These are phyloP conservation scores for Suillus brevipes DNA, from an alignment of 768 basidiomycete species.

Conservation along the genomic window DNA sequence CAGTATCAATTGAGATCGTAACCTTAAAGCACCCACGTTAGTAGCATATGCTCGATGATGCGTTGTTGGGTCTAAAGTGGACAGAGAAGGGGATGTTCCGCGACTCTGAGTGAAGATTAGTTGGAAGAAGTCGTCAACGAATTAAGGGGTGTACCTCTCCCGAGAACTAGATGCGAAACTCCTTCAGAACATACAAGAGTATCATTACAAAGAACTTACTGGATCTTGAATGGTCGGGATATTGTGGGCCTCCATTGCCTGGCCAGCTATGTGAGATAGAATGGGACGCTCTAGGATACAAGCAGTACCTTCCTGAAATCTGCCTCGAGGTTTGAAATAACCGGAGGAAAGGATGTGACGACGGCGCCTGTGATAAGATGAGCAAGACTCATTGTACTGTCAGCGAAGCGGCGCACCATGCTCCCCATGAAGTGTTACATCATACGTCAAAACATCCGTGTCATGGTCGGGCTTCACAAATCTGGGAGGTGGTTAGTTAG, in stretches of 20 bases:
- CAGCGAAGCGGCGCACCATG: background rate
- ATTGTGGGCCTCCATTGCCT: background rate
- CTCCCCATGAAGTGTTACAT: background rate
- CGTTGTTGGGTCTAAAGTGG: background rate
- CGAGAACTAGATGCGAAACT: background rate
- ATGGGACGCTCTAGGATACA: background rate
- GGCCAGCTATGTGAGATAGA: background rate
- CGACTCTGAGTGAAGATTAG: background rate
- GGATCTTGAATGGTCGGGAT: background rate
- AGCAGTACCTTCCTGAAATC: background rate
- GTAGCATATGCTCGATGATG: background rate
- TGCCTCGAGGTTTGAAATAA: background rate
- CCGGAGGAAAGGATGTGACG: background rate
- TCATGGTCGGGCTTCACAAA: background rate
- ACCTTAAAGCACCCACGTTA: background rate
- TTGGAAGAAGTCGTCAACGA: background rate
- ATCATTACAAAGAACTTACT: background rate
- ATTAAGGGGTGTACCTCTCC: background rate
- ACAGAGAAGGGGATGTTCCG: background rate
- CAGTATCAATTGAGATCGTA: background rate
- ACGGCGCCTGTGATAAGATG: background rate
- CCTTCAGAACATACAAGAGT: background rate
- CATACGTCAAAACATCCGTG: background rate
- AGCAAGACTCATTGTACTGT: background rate
- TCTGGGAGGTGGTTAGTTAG: background rate